Evolutionary conservation across 108 stramenopile genomes (phyloP).

Genomic region (Aurantiochytrium sp.): DNA sequence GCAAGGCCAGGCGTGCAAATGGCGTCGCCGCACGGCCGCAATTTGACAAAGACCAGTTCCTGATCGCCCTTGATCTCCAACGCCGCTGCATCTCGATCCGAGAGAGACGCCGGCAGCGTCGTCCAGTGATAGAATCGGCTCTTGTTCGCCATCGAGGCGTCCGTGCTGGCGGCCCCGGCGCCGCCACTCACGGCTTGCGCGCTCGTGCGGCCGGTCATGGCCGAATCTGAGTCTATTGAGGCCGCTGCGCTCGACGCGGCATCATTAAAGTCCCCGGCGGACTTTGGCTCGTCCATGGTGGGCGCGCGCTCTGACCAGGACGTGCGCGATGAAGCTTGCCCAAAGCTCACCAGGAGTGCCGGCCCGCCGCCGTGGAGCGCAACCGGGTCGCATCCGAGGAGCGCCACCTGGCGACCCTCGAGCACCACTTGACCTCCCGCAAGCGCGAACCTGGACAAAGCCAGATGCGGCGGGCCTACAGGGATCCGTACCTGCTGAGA

Average conservation of each 20-base stretch:
- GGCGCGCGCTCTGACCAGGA: background rate
- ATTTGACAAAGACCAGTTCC: background rate
- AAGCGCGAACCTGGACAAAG: background rate
- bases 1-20: background rate
- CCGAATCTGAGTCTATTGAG: background rate
- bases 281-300: background rate
- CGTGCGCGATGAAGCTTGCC: background rate
- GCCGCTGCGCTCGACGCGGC: background rate
- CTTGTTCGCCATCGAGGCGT: background rate
- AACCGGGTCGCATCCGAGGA: background rate
- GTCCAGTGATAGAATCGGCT: background rate
- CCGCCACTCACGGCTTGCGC: background rate
- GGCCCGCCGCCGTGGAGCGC: background rate
- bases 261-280: background rate
- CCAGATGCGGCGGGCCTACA: background rate
- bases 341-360: background rate
- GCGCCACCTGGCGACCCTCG: background rate
- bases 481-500: background rate
- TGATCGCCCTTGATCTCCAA: background rate
- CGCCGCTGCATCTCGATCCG: background rate
- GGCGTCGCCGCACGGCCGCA: background rate
- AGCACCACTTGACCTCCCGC: background rate
- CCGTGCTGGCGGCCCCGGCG: background rate
- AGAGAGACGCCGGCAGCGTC: background rate
- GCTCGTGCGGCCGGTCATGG: background rate